A percentile compares a stretch with the other conserved stretches of the same genome.
These are phyloP conservation scores for Penicillium fuscoglaucum DNA, from an alignment of 2,329 filamentous ascomycete species.

Conservation along the genomic window DNA sequence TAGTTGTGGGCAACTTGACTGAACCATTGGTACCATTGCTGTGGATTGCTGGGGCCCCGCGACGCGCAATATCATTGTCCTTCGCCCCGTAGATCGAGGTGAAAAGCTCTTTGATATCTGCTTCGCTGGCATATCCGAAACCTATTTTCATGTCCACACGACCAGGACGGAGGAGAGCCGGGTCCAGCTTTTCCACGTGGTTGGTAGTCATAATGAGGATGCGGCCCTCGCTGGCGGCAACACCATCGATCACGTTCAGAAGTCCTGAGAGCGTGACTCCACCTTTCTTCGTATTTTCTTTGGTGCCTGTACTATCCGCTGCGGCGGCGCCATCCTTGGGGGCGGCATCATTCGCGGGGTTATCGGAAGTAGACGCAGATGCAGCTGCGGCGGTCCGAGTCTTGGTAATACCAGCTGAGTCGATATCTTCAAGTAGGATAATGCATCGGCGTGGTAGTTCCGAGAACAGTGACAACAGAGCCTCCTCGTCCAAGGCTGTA, in stretches of 20 bases:
- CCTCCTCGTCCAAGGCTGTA: conserved; percentile 63
- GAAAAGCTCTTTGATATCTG: conserved; percentile 43
- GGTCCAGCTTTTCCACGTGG: conserved; percentile 63
- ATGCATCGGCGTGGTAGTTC: conserved; percentile 69
- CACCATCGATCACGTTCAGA: conserved; percentile 70
- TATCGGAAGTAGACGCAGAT: neutral
- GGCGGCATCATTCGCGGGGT: neutral
- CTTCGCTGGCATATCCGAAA: conserved; percentile 49
- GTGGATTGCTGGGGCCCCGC: neutral
- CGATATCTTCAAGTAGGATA: conserved; percentile 74
- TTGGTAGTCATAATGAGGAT: conserved; percentile 76
- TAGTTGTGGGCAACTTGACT: neutral
- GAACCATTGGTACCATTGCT: conserved; percentile 9
- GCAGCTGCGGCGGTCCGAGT: conserved; percentile 32
- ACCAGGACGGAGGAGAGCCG: conserved; percentile 65
- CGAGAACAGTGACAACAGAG: conserved; percentile 63
- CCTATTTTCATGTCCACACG: conserved; percentile 65
- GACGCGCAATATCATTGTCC: conserved; percentile 31
- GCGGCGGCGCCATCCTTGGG: conserved; percentile 10
- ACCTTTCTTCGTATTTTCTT: conserved; percentile 21
- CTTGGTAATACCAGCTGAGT: conserved; percentile 69
- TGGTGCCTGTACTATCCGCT: conserved; percentile 19
- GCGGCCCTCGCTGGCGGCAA: conserved; percentile 67
- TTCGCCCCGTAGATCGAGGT: conserved; percentile 38
- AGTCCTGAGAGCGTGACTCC: conserved; percentile 66